Base-by-base conservation (phyloP, 2,329 filamentous ascomycete species). In the Aureobasidium uvarum region DNA sequence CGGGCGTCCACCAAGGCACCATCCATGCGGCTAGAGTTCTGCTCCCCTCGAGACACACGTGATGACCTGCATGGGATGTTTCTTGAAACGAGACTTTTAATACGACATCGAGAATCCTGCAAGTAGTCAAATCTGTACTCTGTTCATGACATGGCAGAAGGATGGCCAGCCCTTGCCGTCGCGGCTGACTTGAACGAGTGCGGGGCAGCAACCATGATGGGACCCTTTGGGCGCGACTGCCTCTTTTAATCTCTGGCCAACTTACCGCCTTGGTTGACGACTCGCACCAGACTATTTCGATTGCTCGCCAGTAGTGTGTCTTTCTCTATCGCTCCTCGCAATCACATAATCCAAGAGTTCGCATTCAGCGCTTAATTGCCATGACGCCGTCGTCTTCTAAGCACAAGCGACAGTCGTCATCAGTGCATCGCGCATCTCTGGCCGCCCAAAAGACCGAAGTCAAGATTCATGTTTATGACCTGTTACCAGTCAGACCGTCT, bases 401-500 rank as follows among this genome's bases (percentile, higher is more conserved):
- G 43, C 56, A 62, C 51, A 52, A 55, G 33, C 60, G 60, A 31
- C 59, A 66, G 45, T 66, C 65, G 41, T 66, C 58, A 31, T 62
- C 56, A 31, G 14, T 63, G 11, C 38, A 54, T 41, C 56, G 56
- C 38, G 14, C 64, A 41, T 66, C 64, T 39, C 25, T 46, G 31
- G 54, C 28, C 20, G 43, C 45, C 38, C 67, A 64, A n/a, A 74
- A 72, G 64, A 76, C 72, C 45, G 72, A 76, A 63, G 68, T 77
- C 43, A 70, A 69, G 13, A 75, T 77, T 60, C 75, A 76, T 67
- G 71, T 77, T 59, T 77, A 77, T 67, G 75, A 77, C 65, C 70
- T 77, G 5, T 66, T 77, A 39, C 75, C 75, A 5, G 74, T 76
- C 70, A 25, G 68, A n/a, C 14, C n/a, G 7, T 43, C 55, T 28